phyloP scores from a whole-genome alignment of 202 grass and related monocot species.

The Zizania palustris region DNA sequence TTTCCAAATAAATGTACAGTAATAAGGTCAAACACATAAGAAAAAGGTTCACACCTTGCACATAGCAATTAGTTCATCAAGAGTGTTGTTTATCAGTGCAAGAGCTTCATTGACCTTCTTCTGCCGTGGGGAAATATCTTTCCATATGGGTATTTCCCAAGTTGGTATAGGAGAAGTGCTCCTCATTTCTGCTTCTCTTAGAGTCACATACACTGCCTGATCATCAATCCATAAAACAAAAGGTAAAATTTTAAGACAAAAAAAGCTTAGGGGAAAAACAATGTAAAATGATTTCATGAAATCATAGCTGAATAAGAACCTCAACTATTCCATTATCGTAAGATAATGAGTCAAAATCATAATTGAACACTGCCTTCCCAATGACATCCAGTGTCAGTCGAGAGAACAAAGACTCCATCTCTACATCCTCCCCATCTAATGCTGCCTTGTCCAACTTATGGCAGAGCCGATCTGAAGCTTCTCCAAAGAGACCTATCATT shows the following conservation, averaged over 20 bases:
- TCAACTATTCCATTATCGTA: slow-evolving; percentile 95
- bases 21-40: slow-evolving; percentile 14
- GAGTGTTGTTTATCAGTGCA: slow-evolving; percentile 72
- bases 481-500: slow-evolving; percentile 86
- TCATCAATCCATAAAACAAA: slow-evolving; percentile 30
- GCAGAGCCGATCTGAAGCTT: slow-evolving; percentile 78
- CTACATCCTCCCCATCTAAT: slow-evolving; percentile 72
- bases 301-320: slow-evolving; percentile 48
- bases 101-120: slow-evolving; percentile 91
- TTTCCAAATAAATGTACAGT: background rate
- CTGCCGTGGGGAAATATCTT: slow-evolving; percentile 92
- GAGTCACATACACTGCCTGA: slow-evolving; percentile 79
- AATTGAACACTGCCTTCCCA: slow-evolving; percentile 97
- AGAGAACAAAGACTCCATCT: slow-evolving; percentile 97
- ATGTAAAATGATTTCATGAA: background rate
- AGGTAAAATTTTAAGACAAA: background rate
- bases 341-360: slow-evolving; percentile 93
- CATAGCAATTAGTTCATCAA: slow-evolving; percentile 74
- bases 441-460: slow-evolving; percentile 82
- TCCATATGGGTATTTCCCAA: slow-evolving; percentile 99
- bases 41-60: slow-evolving; percentile 73
- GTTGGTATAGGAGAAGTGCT: slow-evolving; percentile 96
- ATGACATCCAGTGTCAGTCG: slow-evolving; percentile 87
- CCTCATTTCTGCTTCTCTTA: slow-evolving; percentile 88
- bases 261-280: background rate